Evolutionary conservation across 1,139 yeast genomes (phyloP).

Genomic region (Kodamaea ohmeri): DNA sequence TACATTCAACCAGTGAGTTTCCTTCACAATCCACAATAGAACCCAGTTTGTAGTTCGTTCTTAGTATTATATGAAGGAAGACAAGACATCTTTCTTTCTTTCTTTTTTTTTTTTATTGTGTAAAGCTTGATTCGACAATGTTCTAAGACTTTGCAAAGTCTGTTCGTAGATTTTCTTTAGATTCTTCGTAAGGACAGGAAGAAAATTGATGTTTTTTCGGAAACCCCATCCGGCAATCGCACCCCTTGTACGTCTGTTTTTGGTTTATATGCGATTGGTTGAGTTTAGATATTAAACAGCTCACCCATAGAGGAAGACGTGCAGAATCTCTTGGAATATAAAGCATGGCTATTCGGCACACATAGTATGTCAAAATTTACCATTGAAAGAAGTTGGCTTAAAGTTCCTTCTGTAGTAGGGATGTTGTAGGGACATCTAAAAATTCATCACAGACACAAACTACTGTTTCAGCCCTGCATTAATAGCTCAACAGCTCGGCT

Average conservation of each 20-base stretch:
- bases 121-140: neutral
- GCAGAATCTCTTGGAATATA: too few relatives aligned
- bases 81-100: too few relatives aligned
- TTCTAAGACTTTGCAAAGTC: neutral
- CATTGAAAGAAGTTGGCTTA: too few relatives aligned
- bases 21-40: neutral
- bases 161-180: constrained; percentile 1
- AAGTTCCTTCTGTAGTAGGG: too few relatives aligned
- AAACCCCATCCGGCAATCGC: constrained; percentile 1
- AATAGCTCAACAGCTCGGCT: constrained; percentile 1
- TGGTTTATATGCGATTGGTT: too few relatives aligned
- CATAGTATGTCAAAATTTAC: too few relatives aligned
- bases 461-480: neutral
- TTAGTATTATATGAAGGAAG: too few relatives aligned
- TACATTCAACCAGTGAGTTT: neutral
- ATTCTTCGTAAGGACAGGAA: neutral
- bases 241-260: neutral
- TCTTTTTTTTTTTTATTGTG: neutral
- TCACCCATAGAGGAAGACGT: too few relatives aligned
- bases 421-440: neutral
- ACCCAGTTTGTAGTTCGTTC: too few relatives aligned
- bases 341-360: too few relatives aligned
- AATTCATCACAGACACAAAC: neutral
- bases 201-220: neutral
- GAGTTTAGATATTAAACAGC: too few relatives aligned